Evolutionary conservation across 2,329 filamentous ascomycete genomes (phyloP).

Genomic region (Torrubiella hemipterigena): DNA sequence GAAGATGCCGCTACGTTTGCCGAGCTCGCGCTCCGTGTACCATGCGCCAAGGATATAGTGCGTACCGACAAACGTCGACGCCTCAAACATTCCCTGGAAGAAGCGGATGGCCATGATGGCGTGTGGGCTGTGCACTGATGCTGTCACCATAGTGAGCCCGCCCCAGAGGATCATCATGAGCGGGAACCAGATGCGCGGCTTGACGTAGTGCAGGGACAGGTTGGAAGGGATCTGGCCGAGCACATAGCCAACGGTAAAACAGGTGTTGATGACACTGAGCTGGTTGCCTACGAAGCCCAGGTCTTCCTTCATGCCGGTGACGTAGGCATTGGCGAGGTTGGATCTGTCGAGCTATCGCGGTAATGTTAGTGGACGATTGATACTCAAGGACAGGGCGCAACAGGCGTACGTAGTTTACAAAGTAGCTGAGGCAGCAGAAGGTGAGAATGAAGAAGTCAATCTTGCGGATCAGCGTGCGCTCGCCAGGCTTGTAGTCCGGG

Average conservation of each 20-base stretch:
- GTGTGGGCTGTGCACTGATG: conserved; percentile 22
- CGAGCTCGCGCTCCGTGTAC: conserved; percentile 49
- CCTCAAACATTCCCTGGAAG: conserved; percentile 25
- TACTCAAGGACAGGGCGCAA: conserved; percentile 4
- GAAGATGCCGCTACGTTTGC: conserved; percentile 52
- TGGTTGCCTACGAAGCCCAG: conserved; percentile 29
- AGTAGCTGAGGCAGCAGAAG: conserved; percentile 49
- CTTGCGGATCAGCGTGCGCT: conserved; percentile 38
- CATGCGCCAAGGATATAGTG: conserved; percentile 37
- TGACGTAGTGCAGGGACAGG: conserved; percentile 49
- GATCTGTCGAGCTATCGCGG: conserved; percentile 20
- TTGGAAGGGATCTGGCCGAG: conserved; percentile 51
- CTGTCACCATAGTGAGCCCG: conserved; percentile 45
- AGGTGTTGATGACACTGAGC: conserved; percentile 23
- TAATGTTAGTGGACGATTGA: not conserved
- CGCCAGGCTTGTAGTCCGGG: conserved; percentile 22
- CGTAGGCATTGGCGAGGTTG: conserved; percentile 25
- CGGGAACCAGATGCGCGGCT: conserved; percentile 52
- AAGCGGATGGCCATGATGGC: conserved; percentile 26
- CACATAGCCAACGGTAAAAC: conserved; percentile 26
- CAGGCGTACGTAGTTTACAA: conserved; percentile 36
- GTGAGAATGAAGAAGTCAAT: conserved; percentile 54
- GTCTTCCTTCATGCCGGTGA: conserved; percentile 26
- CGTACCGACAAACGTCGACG: conserved; percentile 26
- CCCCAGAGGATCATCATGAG: conserved; percentile 54